Percentiles rank a stretch among this genome's conserved stretches.
Evolutionary conservation across 2,329 filamentous ascomycete species (phyloP).

Genomic region (Apiospora aurea): DNA sequence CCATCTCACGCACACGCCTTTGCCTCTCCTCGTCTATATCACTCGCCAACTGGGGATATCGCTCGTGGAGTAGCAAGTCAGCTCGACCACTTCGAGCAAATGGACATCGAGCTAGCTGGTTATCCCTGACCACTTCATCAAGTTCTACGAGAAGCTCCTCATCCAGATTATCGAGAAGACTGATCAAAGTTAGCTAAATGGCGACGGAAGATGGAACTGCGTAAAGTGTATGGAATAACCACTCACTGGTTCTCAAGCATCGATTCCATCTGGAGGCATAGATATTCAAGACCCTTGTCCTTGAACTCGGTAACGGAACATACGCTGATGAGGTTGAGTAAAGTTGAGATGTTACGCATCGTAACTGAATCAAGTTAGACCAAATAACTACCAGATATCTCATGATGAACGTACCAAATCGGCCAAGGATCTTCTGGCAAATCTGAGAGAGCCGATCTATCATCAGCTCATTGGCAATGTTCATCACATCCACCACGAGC

Average conservation of each 20-base stretch:
- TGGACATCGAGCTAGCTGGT: conserved; percentile 80
- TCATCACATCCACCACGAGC: conserved; percentile 88
- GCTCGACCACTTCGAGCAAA: conserved; percentile 79
- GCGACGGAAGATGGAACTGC: conserved; percentile 28
- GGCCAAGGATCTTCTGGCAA: conserved; percentile 84
- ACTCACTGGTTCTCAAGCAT: conserved; percentile 83
- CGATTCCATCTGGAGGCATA: conserved; percentile 88
- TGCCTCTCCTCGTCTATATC: conserved; percentile 74
- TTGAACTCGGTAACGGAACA: conserved; percentile 88
- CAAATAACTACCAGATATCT: neutral
- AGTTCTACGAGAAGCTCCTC: conserved; percentile 82
- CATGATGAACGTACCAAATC: conserved; percentile 57
- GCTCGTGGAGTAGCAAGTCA: conserved; percentile 70
- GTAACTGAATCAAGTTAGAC: conserved; percentile 57
- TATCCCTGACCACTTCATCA: conserved; percentile 79
- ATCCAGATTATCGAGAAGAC: conserved; percentile 82
- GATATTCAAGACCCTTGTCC: conserved; percentile 85
- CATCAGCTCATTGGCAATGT: conserved; percentile 93
- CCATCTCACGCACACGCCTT: conserved; percentile 78
- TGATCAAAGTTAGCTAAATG: conserved; percentile 44
- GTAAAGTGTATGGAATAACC: neutral
- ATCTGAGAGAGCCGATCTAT: conserved; percentile 88
- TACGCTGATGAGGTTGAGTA: conserved; percentile 86
- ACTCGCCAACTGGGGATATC: conserved; percentile 66
- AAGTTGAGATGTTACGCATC: conserved; percentile 81